phyloP scores from a whole-genome alignment of 106 monocot species.

The Acorus gramineus region DNA sequence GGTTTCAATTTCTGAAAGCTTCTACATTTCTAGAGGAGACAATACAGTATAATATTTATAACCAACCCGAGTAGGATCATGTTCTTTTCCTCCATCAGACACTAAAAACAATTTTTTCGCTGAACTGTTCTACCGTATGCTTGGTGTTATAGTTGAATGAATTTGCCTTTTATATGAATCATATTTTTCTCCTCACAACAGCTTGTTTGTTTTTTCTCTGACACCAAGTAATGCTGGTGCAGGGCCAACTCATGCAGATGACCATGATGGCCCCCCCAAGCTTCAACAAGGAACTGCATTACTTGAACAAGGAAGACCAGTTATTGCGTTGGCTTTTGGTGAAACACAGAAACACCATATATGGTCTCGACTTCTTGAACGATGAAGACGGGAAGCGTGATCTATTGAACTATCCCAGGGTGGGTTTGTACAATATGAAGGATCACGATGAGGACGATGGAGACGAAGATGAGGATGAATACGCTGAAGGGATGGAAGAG shows the following conservation, averaged over 20 bases:
- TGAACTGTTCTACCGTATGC: too few species aligned
- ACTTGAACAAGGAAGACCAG: slow-evolving; percentile 70
- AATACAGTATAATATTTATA: too few species aligned
- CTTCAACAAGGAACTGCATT: slow-evolving; percentile 61
- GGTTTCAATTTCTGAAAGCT: too few species aligned
- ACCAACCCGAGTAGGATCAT: too few species aligned
- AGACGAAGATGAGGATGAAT: too few species aligned
- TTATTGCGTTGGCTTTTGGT: slow-evolving; percentile 78
- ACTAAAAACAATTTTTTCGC: too few species aligned
- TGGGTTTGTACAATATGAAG: slow-evolving; percentile 6
- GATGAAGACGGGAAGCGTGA: slow-evolving; percentile 43
- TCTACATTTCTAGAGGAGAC: too few species aligned
- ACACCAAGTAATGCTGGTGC: not conserved
- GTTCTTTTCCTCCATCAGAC: too few species aligned
- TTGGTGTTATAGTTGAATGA: too few species aligned
- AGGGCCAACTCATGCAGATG: slow-evolving; percentile 90
- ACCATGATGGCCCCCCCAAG: slow-evolving; percentile 78
- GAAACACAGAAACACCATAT: slow-evolving; percentile 60
- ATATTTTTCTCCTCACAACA: not conserved
- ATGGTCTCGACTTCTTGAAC: slow-evolving; percentile 51
- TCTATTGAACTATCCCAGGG: slow-evolving; percentile 16
- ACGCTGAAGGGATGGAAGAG: too few species aligned
- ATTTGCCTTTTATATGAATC: too few species aligned
- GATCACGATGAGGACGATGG: slow-evolving; percentile 11
- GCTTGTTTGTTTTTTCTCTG: not conserved